Evolutionary conservation across 2,329 filamentous ascomycete species (phyloP), one percentile per base, ranked within the genome.

Genomic region (Penicillium sp.): DNA sequence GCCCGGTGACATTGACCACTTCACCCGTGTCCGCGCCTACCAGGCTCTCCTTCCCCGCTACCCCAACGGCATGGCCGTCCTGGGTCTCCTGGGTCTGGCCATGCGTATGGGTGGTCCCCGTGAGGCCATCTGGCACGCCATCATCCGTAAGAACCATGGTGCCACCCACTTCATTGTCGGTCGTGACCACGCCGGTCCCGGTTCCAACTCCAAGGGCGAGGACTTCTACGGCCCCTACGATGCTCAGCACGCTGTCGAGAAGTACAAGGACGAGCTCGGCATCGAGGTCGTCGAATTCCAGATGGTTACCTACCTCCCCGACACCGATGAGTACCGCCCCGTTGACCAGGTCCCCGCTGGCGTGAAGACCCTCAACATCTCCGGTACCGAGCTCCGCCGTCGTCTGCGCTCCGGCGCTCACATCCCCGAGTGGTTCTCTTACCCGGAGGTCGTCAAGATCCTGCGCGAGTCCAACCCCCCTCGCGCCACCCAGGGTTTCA

Each of bases 271-370:
- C 59, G 93, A 98, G 80, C 87, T 98, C 55, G 93, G 91, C 64
- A 98, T 98, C 67, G 88, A 96, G 77, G 93, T 98, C 66, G 93
- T 98, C 58, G 89, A 93, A 61, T 98, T 98, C 85, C 91, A 97
- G 78, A 89, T 94, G 82, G 95, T 98, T 85, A 97, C 94, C 57
- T 98, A 97, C 76, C 85, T 97, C 52, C 93, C 93, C 61, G 93
- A 97, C 74, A 84, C 82, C 67, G 93, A 98, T 72, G 93, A 97
- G 79, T 98, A 98, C 79, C 83, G 82, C 63, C 93, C 93, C 50
- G 82, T 89, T 71, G 88, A 98, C 74, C 81, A 96, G 76, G 91
- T 98, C 55, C 77, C 84, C 62, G 76, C 83, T 65, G 89, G 88
- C 58, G 79, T 85, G 65, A 87, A 88, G 71, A 97, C 91, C 45